phyloP scores from a whole-genome alignment of 176 grass and related monocot genomes.

The Urochloa ruziziensis region DNA sequence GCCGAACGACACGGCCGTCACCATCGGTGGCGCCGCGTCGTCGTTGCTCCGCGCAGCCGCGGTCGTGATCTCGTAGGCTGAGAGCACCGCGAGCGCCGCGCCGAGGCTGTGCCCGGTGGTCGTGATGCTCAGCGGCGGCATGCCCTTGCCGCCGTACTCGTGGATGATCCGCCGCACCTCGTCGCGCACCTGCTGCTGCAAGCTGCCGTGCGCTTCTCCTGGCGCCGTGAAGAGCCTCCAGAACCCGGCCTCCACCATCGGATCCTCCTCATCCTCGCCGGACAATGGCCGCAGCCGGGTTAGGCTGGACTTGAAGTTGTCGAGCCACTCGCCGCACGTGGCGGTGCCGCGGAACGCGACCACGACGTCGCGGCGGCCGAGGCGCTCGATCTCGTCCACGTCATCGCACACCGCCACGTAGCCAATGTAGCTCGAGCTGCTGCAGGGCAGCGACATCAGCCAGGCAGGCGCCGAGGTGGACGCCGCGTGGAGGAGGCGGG shows the following conservation, averaged over 20 bases:
- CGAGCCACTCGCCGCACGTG: conserved; percentile 50
- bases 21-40: conserved; percentile 10
- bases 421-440: conserved; percentile 49
- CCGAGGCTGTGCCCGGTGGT: conserved; percentile 61
- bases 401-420: conserved; percentile 59
- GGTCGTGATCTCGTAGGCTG: conserved; percentile 44
- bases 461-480: conserved; percentile 20
- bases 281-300: neutral
- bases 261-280: neutral
- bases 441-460: conserved; percentile 30
- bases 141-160: conserved; percentile 24
- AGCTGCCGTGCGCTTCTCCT: neutral
- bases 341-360: conserved; percentile 51
- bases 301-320: conserved; percentile 45
- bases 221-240: conserved; percentile 53
- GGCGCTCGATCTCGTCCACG: conserved; percentile 45
- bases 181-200: conserved; percentile 37
- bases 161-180: conserved; percentile 34
- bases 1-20: conserved; percentile 52
- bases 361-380: conserved; percentile 51
- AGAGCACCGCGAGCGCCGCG: conserved; percentile 53
- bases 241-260: conserved; percentile 54
- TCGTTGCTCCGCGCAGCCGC: neutral
- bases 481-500: conserved; percentile 45
- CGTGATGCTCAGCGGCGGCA: conserved; percentile 47